Evolutionary conservation across 345 rosid genomes (phyloP), one percentile per base, ranked within the genome.

Genomic region (Corymbia maculata): DNA sequence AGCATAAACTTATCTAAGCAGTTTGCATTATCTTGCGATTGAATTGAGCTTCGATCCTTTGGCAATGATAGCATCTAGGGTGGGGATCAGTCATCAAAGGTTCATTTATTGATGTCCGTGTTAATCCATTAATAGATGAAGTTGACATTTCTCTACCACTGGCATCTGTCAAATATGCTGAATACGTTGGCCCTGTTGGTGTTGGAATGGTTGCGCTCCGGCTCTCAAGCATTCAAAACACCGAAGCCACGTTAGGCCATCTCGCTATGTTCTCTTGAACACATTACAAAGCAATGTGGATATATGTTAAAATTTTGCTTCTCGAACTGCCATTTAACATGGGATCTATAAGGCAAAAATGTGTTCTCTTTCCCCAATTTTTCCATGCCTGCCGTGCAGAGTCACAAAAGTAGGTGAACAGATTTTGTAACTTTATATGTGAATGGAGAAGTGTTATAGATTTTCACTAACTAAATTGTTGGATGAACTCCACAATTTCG

Each of bases 381-480:
- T 64, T 64, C 70, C 19, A n/a, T 0, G 70, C 70, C 36, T 64
- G 36, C 70, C n/a, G 17, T 13, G 17, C 19, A n/a, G 32, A 28
- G 9, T 64, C 36, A 0, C 36, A 13, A n/a, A n/a, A n/a, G 4
- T 0, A 64, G 14, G 36, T 64, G 3, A n/a, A 64, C 4, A 1
- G 17, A 0, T n/a, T 64, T 61, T 61, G 32, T 6, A 61, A 61
- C 3, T 13, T 61, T 32, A 61, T 16, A 28, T 61, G 70, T 0
- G 17, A 13, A 28, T 26, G 0, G 32, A 28, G 70, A 61, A 61
- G 70, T 26, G 28, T 0, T 13, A 6, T 28, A 61, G 36, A 61
- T 61, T 61, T 28, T 28, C 16, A 13, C 70, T 61, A 6, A 6
- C 16, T 28, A 61, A 61, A 61, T 61, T 61, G 1, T 6, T 28